Percentiles rank a stretch among this genome's conserved stretches.
These are phyloP conservation scores for Juncus effusus DNA, from an alignment of 176 grass and related monocot genomes.

Conservation along the genomic window DNA sequence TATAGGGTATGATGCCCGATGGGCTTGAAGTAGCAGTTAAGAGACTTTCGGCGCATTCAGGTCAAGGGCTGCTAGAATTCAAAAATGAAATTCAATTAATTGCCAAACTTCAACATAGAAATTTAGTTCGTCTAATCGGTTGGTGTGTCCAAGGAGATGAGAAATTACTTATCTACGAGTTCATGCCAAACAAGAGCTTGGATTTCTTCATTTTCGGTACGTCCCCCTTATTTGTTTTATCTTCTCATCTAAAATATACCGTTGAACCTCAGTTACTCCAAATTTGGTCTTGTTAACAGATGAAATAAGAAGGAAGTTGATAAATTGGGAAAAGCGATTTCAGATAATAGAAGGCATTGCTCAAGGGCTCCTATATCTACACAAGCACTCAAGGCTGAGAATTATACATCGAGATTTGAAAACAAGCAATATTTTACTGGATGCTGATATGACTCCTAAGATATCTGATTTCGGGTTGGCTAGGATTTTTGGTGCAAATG, in stretches of 20 bases:
- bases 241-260: neutral
- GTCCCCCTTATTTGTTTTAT: neutral
- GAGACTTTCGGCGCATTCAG: slow-evolving; percentile 32
- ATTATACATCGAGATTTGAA: slow-evolving; percentile 50
- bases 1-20: slow-evolving; percentile 12
- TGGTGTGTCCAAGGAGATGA: slow-evolving; percentile 40
- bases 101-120: slow-evolving; percentile 41
- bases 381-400: slow-evolving; percentile 39
- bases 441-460: slow-evolving; percentile 37
- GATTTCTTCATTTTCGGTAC: slow-evolving; percentile 38
- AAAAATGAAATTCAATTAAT: slow-evolving; percentile 45
- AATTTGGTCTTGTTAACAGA: slow-evolving; percentile 20
- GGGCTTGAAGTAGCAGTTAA: slow-evolving; percentile 40
- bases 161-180: slow-evolving; percentile 44
- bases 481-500: slow-evolving; percentile 31
- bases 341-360: slow-evolving; percentile 43
- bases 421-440: slow-evolving; percentile 43
- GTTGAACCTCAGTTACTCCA: too few relatives aligned
- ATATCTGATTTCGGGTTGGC: slow-evolving; percentile 48
- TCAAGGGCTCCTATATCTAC: slow-evolving; percentile 43
- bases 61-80: slow-evolving; percentile 42
- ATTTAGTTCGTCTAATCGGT: slow-evolving; percentile 39
- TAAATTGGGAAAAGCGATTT: slow-evolving; percentile 36
- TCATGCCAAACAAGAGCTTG: slow-evolving; percentile 42
- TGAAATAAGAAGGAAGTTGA: slow-evolving; percentile 9